Evolutionary conservation across 345 rosid genomes (phyloP).

Genomic region (Heritiera fomes): DNA sequence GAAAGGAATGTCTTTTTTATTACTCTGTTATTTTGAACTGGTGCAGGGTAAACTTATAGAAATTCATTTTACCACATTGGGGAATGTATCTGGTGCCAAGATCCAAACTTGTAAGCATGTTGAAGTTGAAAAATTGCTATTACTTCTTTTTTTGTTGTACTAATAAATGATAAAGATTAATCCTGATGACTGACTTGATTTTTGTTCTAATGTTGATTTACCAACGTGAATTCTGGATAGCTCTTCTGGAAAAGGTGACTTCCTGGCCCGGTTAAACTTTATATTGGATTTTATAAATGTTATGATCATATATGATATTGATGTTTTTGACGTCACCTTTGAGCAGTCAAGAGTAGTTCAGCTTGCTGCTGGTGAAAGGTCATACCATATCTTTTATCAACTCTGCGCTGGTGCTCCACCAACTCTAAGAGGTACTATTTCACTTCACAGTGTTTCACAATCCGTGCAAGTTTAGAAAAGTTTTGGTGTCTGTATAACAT

Average conservation of each 20-base stretch:
- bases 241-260: conserved; percentile 89
- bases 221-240: conserved; percentile 39
- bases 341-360: conserved; percentile 96
- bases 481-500: conserved; percentile 7
- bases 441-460: neutral
- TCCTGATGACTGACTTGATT: conserved; percentile 32
- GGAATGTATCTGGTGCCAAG: conserved; percentile 86
- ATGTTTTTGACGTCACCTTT: conserved; percentile 28
- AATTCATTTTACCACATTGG: conserved; percentile 71
- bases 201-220: conserved; percentile 24
- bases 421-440: conserved; percentile 68
- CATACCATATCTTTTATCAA: conserved; percentile 89
- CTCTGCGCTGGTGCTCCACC: conserved; percentile 94
- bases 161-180: conserved; percentile 13
- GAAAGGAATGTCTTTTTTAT: neutral
- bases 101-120: conserved; percentile 79
- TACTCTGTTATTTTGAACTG: conserved; percentile 5
- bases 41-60: conserved; percentile 87
- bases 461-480: conserved; percentile 12
- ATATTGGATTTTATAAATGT: conserved; percentile 19
- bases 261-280: conserved; percentile 28
- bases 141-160: neutral
- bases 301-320: conserved; percentile 35
- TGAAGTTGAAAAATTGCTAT: conserved; percentile 16
- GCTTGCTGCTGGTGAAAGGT: conserved; percentile 81